phyloP scores from a whole-genome alignment of 1,284 basidiomycete species.

The Cutaneotrichosporon daszewskae region DNA sequence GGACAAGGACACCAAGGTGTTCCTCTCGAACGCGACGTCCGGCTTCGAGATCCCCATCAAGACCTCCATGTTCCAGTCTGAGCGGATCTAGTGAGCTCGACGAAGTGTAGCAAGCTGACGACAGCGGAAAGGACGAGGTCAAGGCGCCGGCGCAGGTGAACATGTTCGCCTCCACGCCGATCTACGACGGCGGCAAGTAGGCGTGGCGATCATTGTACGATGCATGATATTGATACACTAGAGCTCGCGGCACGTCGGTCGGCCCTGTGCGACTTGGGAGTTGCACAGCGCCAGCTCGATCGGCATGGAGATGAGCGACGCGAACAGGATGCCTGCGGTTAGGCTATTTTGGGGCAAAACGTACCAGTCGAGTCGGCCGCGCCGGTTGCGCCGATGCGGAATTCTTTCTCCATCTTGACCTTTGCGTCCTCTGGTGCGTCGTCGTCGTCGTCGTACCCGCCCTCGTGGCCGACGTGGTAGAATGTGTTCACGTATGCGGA shows the following conservation, averaged over 20 bases:
- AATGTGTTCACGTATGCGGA: conserved; percentile 91
- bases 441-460: conserved; percentile 45
- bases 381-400: conserved; percentile 81
- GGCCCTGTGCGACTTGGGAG: conserved; percentile 65
- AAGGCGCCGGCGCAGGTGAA: conserved; percentile 33
- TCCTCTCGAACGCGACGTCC: conserved; percentile 42
- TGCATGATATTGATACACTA: conserved; percentile 35
- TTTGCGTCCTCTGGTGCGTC: conserved; percentile 27
- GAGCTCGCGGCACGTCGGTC: conserved; percentile 64
- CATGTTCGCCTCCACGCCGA: conserved; percentile 46
- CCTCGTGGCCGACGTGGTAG: conserved; percentile 72
- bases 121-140: conserved; percentile 36
- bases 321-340: conserved; percentile 63
- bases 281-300: conserved; percentile 74
- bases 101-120: neutral
- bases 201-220: neutral
- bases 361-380: conserved; percentile 44
- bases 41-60: conserved; percentile 51
- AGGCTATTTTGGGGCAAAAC: conserved; percentile 57
- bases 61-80: conserved; percentile 49
- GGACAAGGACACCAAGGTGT: conserved; percentile 24
- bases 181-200: conserved; percentile 34
- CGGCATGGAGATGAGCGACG: conserved; percentile 72
- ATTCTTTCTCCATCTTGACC: conserved; percentile 61
- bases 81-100: conserved; percentile 43